A percentile compares a stretch with the other conserved stretches of the same genome.
These are phyloP conservation scores for Fusarium clavum DNA, from an alignment of 2,329 filamentous ascomycete genomes.

Conservation along the genomic window DNA sequence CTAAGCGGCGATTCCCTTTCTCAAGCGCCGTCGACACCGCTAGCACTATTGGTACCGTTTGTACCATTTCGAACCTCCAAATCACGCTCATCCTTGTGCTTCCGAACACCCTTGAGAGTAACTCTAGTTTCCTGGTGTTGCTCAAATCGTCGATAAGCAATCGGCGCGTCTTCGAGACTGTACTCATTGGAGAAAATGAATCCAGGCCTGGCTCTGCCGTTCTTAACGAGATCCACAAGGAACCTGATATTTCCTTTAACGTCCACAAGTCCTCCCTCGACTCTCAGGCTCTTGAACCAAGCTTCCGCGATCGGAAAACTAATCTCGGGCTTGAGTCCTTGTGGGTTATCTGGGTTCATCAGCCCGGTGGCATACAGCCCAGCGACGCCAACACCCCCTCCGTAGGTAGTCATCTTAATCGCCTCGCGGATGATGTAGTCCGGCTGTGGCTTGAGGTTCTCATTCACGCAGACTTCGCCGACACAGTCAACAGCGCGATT, in stretches of 20 bases:
- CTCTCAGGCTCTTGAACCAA: slow-evolving; percentile 2
- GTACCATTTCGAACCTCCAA: neutral
- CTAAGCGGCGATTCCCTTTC: rapidly evolving
- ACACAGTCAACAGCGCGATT: slow-evolving; percentile 18
- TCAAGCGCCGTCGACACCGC: no score
- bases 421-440: slow-evolving; percentile 13
- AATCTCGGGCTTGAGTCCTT: slow-evolving; percentile 2
- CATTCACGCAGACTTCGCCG: slow-evolving; percentile 16
- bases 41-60: neutral
- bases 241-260: slow-evolving; percentile 4
- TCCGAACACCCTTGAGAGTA: slow-evolving; percentile 3
- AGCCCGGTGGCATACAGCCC: slow-evolving; percentile 1
- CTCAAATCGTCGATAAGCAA: neutral
- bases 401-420: neutral
- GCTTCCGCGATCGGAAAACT: neutral
- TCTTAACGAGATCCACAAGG: slow-evolving; percentile 10
- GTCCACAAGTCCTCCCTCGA: slow-evolving; percentile 11
- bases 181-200: slow-evolving; percentile 25
- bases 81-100: neutral
- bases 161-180: slow-evolving; percentile 3
- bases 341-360: neutral
- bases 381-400: slow-evolving; percentile 15
- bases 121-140: slow-evolving; percentile 14
- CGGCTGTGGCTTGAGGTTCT: slow-evolving; percentile 12
- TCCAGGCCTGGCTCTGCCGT: neutral